A percentile compares a stretch with the other conserved stretches of the same genome.
Conservation (phyloP, 306 rosid genomes). For the Sechiopsis laciniata region DNA sequence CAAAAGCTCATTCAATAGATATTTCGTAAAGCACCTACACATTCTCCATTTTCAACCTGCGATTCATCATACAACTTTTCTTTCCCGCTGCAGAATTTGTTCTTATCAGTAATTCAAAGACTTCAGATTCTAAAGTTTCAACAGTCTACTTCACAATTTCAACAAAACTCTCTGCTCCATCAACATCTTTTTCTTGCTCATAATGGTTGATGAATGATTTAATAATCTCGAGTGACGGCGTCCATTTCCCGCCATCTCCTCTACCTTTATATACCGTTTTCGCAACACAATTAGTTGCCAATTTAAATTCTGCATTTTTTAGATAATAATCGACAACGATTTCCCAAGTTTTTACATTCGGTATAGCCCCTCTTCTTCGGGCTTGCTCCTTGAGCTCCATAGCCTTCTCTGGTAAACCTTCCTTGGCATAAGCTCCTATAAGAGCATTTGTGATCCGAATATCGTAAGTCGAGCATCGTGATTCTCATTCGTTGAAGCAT, state of each 20-base stretch:
- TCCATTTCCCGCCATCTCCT: constrained; percentile 50
- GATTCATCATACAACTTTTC: constrained; percentile 45
- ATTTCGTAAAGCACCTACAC: constrained; percentile 63
- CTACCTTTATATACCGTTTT: too few species aligned
- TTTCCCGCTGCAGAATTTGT: constrained; percentile 71
- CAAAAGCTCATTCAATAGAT: constrained; percentile 45
- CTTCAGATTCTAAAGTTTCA: constrained; percentile 44
- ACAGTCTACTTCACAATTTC: constrained; percentile 55
- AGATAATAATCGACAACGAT: constrained; percentile 58
- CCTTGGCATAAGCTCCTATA: constrained; percentile 51
- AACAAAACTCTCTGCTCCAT: constrained; percentile 69
- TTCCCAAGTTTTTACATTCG: constrained; percentile 80
- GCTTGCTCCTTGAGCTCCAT: constrained; percentile 58
- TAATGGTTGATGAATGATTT: constrained; percentile 50
- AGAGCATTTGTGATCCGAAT: constrained; percentile 72
- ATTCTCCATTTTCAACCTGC: constrained; percentile 76
- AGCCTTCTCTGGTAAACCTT: constrained; percentile 64
- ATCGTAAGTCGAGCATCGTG: constrained; percentile 54
- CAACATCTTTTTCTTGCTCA: constrained; percentile 73
- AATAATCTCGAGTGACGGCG: constrained; percentile 43
- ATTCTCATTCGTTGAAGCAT: constrained; percentile 74
- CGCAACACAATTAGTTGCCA: constrained; percentile 24
- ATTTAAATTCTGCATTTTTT: constrained; percentile 43
- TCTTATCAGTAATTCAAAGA: constrained; percentile 74
- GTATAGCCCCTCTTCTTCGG: constrained; percentile 60